phyloP scores from a whole-genome alignment of 83 land plant genomes.

The Diphasiastrum complanatum region DNA sequence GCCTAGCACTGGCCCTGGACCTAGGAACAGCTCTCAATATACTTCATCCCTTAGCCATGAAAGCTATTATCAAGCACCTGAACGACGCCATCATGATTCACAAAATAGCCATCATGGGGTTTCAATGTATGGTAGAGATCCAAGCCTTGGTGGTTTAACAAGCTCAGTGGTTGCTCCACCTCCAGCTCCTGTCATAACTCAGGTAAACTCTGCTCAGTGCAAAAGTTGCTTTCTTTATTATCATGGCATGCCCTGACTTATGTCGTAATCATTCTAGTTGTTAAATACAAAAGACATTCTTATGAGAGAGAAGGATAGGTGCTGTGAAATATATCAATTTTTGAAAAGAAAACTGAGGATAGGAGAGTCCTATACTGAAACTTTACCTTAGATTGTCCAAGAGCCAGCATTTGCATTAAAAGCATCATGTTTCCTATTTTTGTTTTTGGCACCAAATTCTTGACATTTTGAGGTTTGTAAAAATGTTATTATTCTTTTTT shows the following conservation, averaged over 20 bases:
- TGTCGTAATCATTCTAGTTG: neutral
- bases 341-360: no score
- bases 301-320: no score
- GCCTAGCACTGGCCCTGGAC: neutral
- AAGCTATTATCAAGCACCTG: slow-evolving; percentile 39
- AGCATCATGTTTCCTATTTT: no score
- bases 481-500: neutral
- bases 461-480: no score
- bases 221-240: neutral
- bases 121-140: slow-evolving; percentile 70
- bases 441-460: no score
- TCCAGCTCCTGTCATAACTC: slow-evolving; percentile 62
- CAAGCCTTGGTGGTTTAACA: slow-evolving; percentile 32
- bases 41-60: slow-evolving; percentile 38
- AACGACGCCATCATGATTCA: slow-evolving; percentile 19
- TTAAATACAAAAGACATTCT: neutral
- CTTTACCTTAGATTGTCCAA: no score
- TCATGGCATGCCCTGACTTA: neutral
- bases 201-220: slow-evolving; percentile 33
- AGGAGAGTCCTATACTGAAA: no score
- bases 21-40: slow-evolving; percentile 14
- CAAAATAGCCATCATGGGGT: slow-evolving; percentile 44
- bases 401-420: no score
- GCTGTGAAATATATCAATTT: no score
- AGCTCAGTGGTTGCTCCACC: slow-evolving; percentile 44